Percentiles rank a stretch among this genome's conserved stretches.
Evolutionary conservation across 176 grass and related monocot species (phyloP).

Genomic region (Microstegium vimineum): DNA sequence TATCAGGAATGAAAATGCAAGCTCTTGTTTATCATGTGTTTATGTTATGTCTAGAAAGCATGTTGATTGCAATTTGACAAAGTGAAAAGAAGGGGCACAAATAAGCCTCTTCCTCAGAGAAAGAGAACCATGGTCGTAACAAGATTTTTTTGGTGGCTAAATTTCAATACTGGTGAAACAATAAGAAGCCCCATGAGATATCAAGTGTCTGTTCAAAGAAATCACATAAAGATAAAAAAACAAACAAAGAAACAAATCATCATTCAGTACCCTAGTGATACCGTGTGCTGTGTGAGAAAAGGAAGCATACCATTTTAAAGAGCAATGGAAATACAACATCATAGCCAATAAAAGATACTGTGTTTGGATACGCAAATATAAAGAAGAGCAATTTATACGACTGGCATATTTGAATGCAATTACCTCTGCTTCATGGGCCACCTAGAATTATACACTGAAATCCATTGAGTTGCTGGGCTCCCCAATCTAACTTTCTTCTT

Average conservation of each 20-base stretch:
- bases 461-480: constrained; percentile 75
- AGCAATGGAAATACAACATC: background rate
- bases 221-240: background rate
- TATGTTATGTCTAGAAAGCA: background rate
- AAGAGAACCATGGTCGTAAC: background rate
- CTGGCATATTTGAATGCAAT: constrained; percentile 7
- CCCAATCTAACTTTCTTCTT: constrained; percentile 80
- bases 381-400: background rate
- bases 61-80: background rate
- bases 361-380: background rate
- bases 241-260: background rate
- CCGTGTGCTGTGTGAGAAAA: background rate
- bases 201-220: background rate
- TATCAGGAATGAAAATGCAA: background rate
- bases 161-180: background rate
- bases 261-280: background rate
- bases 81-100: background rate
- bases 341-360: background rate
- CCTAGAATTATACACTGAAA: constrained; percentile 87
- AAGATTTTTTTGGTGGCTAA: background rate
- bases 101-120: background rate
- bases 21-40: background rate
- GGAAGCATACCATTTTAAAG: background rate
- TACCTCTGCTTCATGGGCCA: constrained; percentile 90
- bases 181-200: background rate